Evolutionary conservation across 2,329 filamentous ascomycete species (phyloP), one percentile per base, ranked within the genome.

Genomic region (Corinectria fuckeliana): DNA sequence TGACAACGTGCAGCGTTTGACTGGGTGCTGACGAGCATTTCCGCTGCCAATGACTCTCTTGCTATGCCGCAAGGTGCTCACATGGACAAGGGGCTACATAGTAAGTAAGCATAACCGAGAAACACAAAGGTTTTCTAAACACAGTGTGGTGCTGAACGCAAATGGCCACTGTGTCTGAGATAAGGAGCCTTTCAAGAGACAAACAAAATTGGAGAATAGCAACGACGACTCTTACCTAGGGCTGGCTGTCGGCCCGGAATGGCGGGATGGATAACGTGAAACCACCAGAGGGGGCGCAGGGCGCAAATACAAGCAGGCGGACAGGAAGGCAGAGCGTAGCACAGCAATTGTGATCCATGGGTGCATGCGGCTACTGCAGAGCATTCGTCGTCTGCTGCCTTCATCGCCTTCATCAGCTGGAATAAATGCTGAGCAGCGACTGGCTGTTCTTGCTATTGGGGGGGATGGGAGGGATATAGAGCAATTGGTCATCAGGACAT

Each of bases 401-500:
- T 48, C 28, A 48, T 48, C 18, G 32, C 48, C 32, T 26, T 39
- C 56, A 49, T 58, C 56, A 58, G 56, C 56, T 54, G 50, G 20
- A 45, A 25, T 8, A 30, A 54, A 47, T 54, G 14, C 45, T 25
- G 36, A 30, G 14, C 36, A n/a, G 18, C 56, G 58, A 65, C 63
- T 66, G 67, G 67, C 41, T 60, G 44, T 34, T 49, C 38, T 45
- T 34, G 53, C 36, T 38, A n/a, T 51, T 52, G 48, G 25, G 38
- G 34, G 18, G 3, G 23, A 52, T 25, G 26, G 44, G 32, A n/a
- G 45, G 16, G n/a, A 44, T 47, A 49, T 20, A 47, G 52, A 60
- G 45, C 60, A 60, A 57, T 67, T 64, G 60, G 67, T 56, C 62
- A 60, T 54, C 50, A 61, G 41, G 54, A 58, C 55, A 67, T 67